Conservation (phyloP, 805 yeast species). For the Barnettozyma botsteinii region DNA sequence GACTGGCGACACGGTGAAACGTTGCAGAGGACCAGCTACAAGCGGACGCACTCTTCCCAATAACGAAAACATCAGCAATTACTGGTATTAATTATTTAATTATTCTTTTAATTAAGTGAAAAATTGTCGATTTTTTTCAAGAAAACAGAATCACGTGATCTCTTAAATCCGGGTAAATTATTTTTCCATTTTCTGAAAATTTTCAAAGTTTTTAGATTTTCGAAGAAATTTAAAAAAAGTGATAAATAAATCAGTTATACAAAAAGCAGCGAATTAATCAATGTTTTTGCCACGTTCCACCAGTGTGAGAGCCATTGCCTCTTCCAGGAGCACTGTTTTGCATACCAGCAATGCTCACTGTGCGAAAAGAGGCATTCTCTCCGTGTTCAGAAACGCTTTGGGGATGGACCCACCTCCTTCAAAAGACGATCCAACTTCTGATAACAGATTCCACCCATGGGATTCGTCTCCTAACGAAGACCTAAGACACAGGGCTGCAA, state of each 20-base stretch:
- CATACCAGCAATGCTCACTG: background rate
- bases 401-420: slow-evolving; percentile 61
- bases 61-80: slow-evolving; percentile 1
- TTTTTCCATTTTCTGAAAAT: background rate
- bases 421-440: slow-evolving; percentile 61
- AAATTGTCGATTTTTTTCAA: too few species aligned
- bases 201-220: background rate
- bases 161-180: too few species aligned
- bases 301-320: background rate
- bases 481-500: slow-evolving; percentile 85
- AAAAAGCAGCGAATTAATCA: too few species aligned
- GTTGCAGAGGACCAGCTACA: background rate
- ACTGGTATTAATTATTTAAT: too few species aligned
- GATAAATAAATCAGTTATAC: too few species aligned
- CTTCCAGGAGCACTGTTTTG: background rate
- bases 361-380: slow-evolving; percentile 27
- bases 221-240: too few species aligned
- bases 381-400: slow-evolving; percentile 39
- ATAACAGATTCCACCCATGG: slow-evolving; percentile 80
- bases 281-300: too few species aligned
- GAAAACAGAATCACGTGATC: too few species aligned
- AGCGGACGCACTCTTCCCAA: slow-evolving; percentile 1
- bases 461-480: slow-evolving; percentile 88
- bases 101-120: too few species aligned
- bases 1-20: background rate